Evolutionary conservation across 2,329 filamentous ascomycete genomes (phyloP), one percentile per base, ranked within the genome.

Genomic region (Colletotrichum acutatum): DNA sequence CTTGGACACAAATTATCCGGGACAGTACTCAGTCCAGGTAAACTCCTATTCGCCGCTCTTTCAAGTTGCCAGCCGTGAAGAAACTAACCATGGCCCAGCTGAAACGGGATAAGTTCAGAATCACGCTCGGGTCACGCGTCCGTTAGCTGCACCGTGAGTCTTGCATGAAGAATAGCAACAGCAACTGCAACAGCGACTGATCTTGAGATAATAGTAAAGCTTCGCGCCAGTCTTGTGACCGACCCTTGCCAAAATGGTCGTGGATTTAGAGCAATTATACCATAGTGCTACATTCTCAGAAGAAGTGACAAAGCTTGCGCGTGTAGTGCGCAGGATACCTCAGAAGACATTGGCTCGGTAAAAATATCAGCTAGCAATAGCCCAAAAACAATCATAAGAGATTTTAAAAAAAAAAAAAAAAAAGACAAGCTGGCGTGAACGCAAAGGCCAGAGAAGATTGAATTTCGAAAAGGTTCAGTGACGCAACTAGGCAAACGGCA

Each of bases 11-110:
- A 58, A 69, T 5, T 69, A 28, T 22, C 66, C 66, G 4, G 66
- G 66, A 26, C 59, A 58, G 49, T 69, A 69, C 28, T 57, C 59
- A n/a, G 60, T 69, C 2, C 66, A 69, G 53, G 66, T 69, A 46
- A 24, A 14, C 28, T 2, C 5, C 11, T 22, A 24, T n/a, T 8
- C 2, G 14, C 11, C 7, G 6, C 14, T n/a, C 11, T 5, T 7
- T n/a, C 3, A 3, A 12, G 4, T 49, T 6, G n/a, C n/a, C 11
- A 19, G 14, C 14, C n/a, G 6, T 24, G 14, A 2, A 52, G n/a
- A 22, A 4, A 34, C 46, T 66, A n/a, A 60, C 12, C 16, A 16
- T 19, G 0, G 9, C 1, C 8, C 22, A 69, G 66, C 34, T 69
- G 19, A 69, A 69, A 34, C 60, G 66, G 26, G 66, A 69, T 5